These are phyloP conservation scores for Fragilaria radians DNA, from an alignment of 108 stramenopile species.

Conservation along the genomic window DNA sequence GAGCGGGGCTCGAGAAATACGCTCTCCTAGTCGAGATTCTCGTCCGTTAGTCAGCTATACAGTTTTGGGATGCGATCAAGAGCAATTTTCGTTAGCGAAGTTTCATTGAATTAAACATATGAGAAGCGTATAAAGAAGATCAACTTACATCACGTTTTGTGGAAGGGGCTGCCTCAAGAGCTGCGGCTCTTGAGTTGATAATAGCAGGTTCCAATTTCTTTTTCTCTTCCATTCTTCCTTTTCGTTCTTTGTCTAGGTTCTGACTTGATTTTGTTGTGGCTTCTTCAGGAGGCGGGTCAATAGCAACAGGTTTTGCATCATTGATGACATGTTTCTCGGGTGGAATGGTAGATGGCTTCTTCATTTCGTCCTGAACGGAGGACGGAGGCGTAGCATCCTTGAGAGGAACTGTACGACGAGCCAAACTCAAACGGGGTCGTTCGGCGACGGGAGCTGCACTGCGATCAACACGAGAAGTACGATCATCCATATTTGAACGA, in stretches of 20 bases:
- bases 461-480: slow-evolving; percentile 1
- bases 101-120: too few relatives aligned
- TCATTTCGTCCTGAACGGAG: slow-evolving; percentile 6
- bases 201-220: slow-evolving; percentile 46
- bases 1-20: slow-evolving; percentile 42
- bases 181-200: slow-evolving; percentile 69
- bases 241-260: slow-evolving; percentile 11
- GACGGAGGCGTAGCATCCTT: too few relatives aligned
- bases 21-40: neutral
- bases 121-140: too few relatives aligned
- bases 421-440: slow-evolving; percentile 57
- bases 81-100: too few relatives aligned
- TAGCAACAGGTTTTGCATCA: too few relatives aligned
- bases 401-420: slow-evolving; percentile 36
- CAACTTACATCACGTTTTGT: slow-evolving; percentile 37
- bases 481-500: slow-evolving; percentile 3
- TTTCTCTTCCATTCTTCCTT: slow-evolving; percentile 19
- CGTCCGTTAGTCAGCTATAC: neutral
- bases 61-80: too few relatives aligned
- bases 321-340: too few relatives aligned
- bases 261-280: neutral
- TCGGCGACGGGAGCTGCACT: slow-evolving; percentile 23
- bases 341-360: neutral
- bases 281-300: too few relatives aligned
- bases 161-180: slow-evolving; percentile 39